A percentile compares a stretch with the other conserved stretches of the same genome.
phyloP scores from a whole-genome alignment of 116 monocot species.

The Iris pallida region DNA sequence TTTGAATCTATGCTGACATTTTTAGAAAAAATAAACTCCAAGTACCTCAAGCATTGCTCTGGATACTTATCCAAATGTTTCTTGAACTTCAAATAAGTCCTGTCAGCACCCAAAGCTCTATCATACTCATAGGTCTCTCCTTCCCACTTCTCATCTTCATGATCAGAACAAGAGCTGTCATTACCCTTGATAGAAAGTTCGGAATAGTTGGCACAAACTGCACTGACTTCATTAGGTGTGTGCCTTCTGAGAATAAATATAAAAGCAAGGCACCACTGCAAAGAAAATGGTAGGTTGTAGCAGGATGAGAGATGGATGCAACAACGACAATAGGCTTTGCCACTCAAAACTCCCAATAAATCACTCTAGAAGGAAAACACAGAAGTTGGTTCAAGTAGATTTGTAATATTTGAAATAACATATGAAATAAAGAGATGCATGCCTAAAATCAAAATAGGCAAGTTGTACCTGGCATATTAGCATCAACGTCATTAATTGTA shows the following conservation, averaged over 20 bases:
- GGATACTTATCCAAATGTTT: constrained; percentile 77
- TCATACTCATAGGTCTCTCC: constrained; percentile 85
- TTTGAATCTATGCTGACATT: no score
- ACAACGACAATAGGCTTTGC: not conserved
- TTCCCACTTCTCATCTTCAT: constrained; percentile 59
- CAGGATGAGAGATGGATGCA: not conserved
- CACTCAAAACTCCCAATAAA: not conserved
- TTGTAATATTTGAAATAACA: not conserved
- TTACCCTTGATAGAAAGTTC: constrained; percentile 49
- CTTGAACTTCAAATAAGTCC: constrained; percentile 94
- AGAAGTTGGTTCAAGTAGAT: not conserved
- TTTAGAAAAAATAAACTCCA: constrained; percentile 1
- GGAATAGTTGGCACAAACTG: constrained; percentile 17
- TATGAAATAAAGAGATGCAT: not conserved
- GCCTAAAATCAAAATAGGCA: not conserved
- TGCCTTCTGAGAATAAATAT: constrained; percentile 60
- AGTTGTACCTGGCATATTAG: constrained; percentile 43
- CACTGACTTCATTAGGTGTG: constrained; percentile 1
- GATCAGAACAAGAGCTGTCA: constrained; percentile 18
- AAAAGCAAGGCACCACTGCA: constrained; percentile 95
- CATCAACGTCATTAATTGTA: constrained; percentile 19
- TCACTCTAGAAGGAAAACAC: not conserved
- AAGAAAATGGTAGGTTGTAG: constrained; percentile 2
- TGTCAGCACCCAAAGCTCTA: constrained; percentile 72
- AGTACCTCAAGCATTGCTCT: constrained; percentile 89